Percentiles rank a stretch among this genome's conserved stretches.
phyloP scores from a whole-genome alignment of 176 grass and related monocot genomes.

The Eragrostis nindensis region DNA sequence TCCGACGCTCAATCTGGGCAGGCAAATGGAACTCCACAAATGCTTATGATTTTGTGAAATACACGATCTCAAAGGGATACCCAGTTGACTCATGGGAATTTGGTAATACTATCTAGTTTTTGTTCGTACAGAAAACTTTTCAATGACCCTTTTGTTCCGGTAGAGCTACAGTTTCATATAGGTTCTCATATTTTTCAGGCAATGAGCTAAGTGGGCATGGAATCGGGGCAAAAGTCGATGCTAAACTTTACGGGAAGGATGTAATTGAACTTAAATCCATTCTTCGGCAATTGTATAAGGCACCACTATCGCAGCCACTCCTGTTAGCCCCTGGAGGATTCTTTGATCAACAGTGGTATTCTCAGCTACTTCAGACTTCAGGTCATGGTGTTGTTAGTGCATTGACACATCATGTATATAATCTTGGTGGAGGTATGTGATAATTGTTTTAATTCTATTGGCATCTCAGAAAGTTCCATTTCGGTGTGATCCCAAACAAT shows the following conservation, averaged over 20 bases:
- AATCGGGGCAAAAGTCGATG: slow-evolving; percentile 61
- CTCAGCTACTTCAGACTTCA: slow-evolving; percentile 68
- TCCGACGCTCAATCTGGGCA: slow-evolving; percentile 57
- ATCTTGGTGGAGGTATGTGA: slow-evolving; percentile 76
- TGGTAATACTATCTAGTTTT: slow-evolving; percentile 50
- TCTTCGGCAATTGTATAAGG: slow-evolving; percentile 55
- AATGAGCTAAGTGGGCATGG: slow-evolving; percentile 83
- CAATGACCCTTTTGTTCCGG: neutral
- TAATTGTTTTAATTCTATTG: slow-evolving; percentile 3
- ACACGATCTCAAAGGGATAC: slow-evolving; percentile 83
- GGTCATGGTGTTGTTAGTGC: slow-evolving; percentile 59
- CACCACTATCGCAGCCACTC: slow-evolving; percentile 51
- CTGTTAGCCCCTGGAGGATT: slow-evolving; percentile 84
- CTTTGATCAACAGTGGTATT: slow-evolving; percentile 89
- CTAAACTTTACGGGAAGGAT: slow-evolving; percentile 71
- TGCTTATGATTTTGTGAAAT: slow-evolving; percentile 70
- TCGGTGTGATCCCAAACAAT: slow-evolving; percentile 18
- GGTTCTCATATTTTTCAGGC: slow-evolving; percentile 49
- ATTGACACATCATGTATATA: slow-evolving; percentile 84
- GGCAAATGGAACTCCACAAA: slow-evolving; percentile 92
- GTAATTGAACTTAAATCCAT: slow-evolving; percentile 62
- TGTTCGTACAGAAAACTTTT: slow-evolving; percentile 8
- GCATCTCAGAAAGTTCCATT: neutral
- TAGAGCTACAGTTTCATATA: slow-evolving; percentile 11
- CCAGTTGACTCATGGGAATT: slow-evolving; percentile 97